Percentiles rank a stretch among this genome's conserved stretches.
phyloP scores from a whole-genome alignment of 2,329 filamentous ascomycete species.

The Iodosphaeria phyllophila region DNA sequence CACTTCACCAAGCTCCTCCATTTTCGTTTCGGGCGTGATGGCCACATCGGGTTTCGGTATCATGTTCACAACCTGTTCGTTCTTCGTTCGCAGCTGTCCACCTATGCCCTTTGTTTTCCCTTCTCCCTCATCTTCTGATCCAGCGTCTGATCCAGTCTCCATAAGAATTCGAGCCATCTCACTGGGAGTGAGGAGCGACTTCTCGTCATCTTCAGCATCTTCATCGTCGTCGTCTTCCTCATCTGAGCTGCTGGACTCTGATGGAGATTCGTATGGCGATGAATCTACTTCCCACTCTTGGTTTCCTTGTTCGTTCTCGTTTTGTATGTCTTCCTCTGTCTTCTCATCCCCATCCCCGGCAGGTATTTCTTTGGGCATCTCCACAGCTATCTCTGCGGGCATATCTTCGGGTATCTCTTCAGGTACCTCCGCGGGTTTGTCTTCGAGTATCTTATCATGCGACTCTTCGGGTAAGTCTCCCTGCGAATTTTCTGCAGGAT shows the following conservation, averaged over 20 bases:
- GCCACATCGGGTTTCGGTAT: conserved; percentile 58
- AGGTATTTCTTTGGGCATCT: no score
- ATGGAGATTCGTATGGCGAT: conserved; percentile 54
- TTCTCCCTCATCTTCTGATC: conserved; percentile 59
- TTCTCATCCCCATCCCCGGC: conserved; percentile 2
- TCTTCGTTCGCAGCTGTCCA: conserved; percentile 54
- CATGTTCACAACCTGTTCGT: conserved; percentile 50
- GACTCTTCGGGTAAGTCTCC: no score
- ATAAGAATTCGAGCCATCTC: conserved; percentile 75
- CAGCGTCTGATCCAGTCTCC: conserved; percentile 64
- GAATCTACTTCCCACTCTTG: conserved; percentile 70
- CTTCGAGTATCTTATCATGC: no score
- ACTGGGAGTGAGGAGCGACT: conserved; percentile 59
- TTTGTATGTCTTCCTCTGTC: conserved; percentile 1
- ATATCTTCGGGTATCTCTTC: no score
- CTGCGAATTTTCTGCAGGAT: no score
- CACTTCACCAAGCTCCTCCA: conserved; percentile 57
- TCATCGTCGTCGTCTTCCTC: conserved; percentile 37
- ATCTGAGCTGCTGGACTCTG: conserved; percentile 37
- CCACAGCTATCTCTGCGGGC: no score
- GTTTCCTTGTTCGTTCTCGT: conserved; percentile 4
- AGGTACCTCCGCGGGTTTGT: no score
- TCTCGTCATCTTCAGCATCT: conserved; percentile 43
- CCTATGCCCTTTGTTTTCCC: conserved; percentile 25
- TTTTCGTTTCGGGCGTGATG: conserved; percentile 60